Conservation (phyloP, 176 grass and related monocot species). For the Bothriochloa decipiens region DNA sequence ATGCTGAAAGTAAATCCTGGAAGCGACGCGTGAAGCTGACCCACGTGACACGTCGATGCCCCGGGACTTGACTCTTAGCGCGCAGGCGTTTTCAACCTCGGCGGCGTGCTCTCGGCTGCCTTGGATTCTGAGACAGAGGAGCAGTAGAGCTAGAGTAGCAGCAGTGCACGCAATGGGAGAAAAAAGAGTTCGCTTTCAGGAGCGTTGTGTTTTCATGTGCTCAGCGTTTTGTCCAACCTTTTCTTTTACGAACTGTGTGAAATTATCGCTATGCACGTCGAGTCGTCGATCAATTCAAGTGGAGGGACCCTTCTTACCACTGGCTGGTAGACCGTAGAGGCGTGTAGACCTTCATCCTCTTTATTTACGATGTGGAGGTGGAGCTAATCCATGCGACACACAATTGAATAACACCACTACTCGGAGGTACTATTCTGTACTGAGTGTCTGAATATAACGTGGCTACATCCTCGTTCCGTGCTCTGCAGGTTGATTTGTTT, state of each 20-base stretch:
- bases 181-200: no score
- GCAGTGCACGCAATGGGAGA: no score
- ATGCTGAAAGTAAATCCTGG: constrained; percentile 39
- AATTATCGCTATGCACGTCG: not conserved
- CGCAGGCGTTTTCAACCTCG: not conserved
- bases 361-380: not conserved
- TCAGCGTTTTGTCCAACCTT: no score
- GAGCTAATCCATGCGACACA: not conserved
- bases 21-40: constrained; percentile 24
- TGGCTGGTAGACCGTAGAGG: no score
- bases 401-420: not conserved
- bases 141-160: no score
- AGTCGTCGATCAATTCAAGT: not conserved
- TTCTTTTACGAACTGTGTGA: no score
- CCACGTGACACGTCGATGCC: no score
- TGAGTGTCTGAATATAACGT: not conserved
- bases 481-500: not conserved
- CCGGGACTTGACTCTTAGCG: no score
- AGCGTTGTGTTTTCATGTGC: no score
- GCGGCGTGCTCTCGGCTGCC: no score
- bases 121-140: no score
- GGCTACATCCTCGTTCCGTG: no score
- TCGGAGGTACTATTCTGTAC: not conserved
- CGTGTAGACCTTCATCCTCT: not conserved
- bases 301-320: not conserved